Evolutionary conservation across 2,329 filamentous ascomycete species (phyloP).

Genomic region (Paraphoma chrysanthemicola): DNA sequence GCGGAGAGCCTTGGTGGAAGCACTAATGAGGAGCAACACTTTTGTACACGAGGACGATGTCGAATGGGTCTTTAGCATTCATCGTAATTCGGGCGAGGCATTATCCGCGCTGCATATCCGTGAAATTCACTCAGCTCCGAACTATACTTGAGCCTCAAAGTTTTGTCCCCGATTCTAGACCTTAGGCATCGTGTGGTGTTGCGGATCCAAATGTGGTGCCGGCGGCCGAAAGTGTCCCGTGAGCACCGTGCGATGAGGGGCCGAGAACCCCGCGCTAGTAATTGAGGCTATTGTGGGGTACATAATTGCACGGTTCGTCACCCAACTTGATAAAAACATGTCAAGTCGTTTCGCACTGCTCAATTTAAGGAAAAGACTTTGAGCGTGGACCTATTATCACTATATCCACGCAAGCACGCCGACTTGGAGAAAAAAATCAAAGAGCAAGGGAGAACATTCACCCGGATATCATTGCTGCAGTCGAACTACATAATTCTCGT

Average conservation of each 20-base stretch:
- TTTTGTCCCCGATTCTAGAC: background rate
- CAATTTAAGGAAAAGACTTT: background rate
- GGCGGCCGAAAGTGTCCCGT: constrained; percentile 6
- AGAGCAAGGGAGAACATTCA: constrained; percentile 16
- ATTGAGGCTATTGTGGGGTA: constrained; percentile 24
- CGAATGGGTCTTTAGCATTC: no score
- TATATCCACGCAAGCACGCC: background rate
- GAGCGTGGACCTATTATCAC: background rate
- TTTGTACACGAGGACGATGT: background rate
- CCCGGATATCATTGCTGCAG: constrained; percentile 4
- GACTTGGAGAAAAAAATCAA: background rate
- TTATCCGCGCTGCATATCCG: background rate
- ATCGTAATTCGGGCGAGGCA: background rate
- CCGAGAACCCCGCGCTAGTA: constrained; percentile 25
- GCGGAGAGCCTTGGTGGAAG: no score
- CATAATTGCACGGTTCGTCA: constrained; percentile 4
- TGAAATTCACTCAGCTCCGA: background rate
- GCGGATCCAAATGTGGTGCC: background rate
- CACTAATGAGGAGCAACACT: background rate
- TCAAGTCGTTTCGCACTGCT: constrained; percentile 11
- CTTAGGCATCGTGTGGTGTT: background rate
- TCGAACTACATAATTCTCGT: background rate
- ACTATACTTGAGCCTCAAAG: background rate
- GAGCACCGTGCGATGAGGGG: constrained; percentile 16
- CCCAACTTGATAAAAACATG: background rate